Conservation (phyloP, 306 rosid species). For the Ormosia emarginata region DNA sequence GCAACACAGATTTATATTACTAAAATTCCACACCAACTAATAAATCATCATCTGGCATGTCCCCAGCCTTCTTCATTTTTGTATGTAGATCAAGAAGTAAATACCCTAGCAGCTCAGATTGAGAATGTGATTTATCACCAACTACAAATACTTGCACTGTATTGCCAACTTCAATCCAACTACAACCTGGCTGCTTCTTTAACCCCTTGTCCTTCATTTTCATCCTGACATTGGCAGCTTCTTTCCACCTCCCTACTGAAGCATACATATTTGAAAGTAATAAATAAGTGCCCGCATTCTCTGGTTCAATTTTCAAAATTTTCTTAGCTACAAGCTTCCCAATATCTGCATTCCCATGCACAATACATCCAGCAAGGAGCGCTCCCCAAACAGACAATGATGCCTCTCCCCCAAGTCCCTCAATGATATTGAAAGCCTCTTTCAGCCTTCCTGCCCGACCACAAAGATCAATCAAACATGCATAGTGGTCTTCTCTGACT, state of each 20-base stretch:
- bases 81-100: constrained; percentile 36
- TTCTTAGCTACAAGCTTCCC: constrained; percentile 38
- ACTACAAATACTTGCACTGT: constrained; percentile 43
- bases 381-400: constrained; percentile 40
- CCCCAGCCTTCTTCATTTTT: constrained; percentile 32
- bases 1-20: not conserved
- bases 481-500: constrained; percentile 42
- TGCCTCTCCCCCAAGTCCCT: constrained; percentile 30
- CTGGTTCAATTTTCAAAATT: constrained; percentile 31
- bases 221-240: constrained; percentile 39
- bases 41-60: constrained; percentile 25
- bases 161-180: constrained; percentile 51
- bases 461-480: constrained; percentile 48
- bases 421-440: constrained; percentile 43
- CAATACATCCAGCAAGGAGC: constrained; percentile 43
- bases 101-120: constrained; percentile 6
- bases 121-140: constrained; percentile 37
- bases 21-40: constrained; percentile 16
- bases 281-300: constrained; percentile 39
- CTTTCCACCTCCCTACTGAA: constrained; percentile 45
- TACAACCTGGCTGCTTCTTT: constrained; percentile 53
- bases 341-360: constrained; percentile 38
- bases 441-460: constrained; percentile 44
- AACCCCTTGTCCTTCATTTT: constrained; percentile 45
- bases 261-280: constrained; percentile 41